Conservation (phyloP, 192 early-diverging fungal species). For the Coemansia sp. region DNA sequence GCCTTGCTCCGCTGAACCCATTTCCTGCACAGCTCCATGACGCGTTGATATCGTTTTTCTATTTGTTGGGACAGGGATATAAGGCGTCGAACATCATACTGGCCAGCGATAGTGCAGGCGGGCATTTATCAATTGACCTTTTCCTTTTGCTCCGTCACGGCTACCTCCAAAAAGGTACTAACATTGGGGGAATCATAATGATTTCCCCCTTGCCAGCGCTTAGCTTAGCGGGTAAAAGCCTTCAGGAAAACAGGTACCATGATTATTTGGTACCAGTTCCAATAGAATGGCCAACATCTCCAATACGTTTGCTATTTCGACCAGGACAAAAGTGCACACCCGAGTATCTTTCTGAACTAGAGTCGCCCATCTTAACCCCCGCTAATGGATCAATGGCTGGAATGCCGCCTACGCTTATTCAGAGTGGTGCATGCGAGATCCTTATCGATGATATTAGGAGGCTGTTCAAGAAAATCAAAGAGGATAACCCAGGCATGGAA, state of each 20-base stretch:
- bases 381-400: conserved; percentile 16
- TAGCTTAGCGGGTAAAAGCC: conserved; percentile 8
- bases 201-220: conserved; percentile 15
- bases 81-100: conserved; percentile 21
- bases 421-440: conserved; percentile 18
- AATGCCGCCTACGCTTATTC: conserved; percentile 38
- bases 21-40: conserved; percentile 45
- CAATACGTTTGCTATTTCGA: conserved; percentile 24
- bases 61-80: conserved; percentile 22
- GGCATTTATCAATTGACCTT: conserved; percentile 23
- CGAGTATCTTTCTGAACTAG: conserved; percentile 19
- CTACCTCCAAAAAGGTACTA: background rate
- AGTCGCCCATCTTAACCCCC: conserved; percentile 23
- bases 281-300: conserved; percentile 23
- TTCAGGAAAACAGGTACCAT: conserved; percentile 4
- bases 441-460: conserved; percentile 22
- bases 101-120: conserved; percentile 41
- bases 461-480: conserved; percentile 12
- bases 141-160: conserved; percentile 14
- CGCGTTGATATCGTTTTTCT: conserved; percentile 18
- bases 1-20: conserved; percentile 34
- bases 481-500: conserved; percentile 5
- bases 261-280: conserved; percentile 25
- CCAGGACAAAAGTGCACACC: conserved; percentile 21
- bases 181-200: conserved; percentile 8